Conservation (phyloP, 805 yeast genomes). For the Grigorovia yakushimaensis region DNA sequence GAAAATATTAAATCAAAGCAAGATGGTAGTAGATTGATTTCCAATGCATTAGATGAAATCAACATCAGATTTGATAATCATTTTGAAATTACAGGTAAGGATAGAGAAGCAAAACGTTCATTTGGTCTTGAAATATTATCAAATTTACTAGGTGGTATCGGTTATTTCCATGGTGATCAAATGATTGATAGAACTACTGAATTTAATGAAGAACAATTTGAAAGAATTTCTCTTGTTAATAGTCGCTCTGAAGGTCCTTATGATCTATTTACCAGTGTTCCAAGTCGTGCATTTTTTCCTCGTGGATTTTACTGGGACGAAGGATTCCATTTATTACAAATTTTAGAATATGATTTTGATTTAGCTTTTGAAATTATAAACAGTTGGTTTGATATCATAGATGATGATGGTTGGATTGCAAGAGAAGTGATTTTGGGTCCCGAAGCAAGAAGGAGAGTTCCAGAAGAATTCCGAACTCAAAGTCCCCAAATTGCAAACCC, state of each 20-base stretch:
- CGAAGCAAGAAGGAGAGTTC: slow-evolving; percentile 84
- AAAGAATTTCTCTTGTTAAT: slow-evolving; percentile 35
- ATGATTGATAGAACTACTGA: slow-evolving; percentile 65
- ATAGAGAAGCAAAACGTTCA: slow-evolving; percentile 31
- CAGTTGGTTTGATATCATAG: slow-evolving; percentile 80
- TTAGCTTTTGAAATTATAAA: slow-evolving; percentile 67
- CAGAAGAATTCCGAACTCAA: slow-evolving; percentile 72
- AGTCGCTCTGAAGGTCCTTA: slow-evolving; percentile 68
- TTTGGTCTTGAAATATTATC: slow-evolving; percentile 78
- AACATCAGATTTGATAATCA: slow-evolving; percentile 38
- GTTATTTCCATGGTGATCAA: slow-evolving; percentile 78
- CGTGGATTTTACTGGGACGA: slow-evolving; percentile 99
- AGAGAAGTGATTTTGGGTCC: slow-evolving; percentile 89
- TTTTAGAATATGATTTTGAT: slow-evolving; percentile 75
- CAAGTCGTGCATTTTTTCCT: slow-evolving; percentile 90
- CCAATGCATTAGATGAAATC: slow-evolving; percentile 23
- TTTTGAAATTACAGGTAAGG: slow-evolving; percentile 33
- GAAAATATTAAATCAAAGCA: slow-evolving; percentile 28
- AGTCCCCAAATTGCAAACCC: slow-evolving; percentile 90
- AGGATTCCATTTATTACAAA: slow-evolving; percentile 84
- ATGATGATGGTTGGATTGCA: slow-evolving; percentile 86
- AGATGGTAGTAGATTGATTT: slow-evolving; percentile 16
- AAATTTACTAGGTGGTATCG: slow-evolving; percentile 80
- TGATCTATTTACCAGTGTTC: slow-evolving; percentile 73
- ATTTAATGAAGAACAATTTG: slow-evolving; percentile 62